Evolutionary conservation across 169 alveolate genomes (phyloP).

Genomic region (Pseudocohnilembus persalinus): DNA sequence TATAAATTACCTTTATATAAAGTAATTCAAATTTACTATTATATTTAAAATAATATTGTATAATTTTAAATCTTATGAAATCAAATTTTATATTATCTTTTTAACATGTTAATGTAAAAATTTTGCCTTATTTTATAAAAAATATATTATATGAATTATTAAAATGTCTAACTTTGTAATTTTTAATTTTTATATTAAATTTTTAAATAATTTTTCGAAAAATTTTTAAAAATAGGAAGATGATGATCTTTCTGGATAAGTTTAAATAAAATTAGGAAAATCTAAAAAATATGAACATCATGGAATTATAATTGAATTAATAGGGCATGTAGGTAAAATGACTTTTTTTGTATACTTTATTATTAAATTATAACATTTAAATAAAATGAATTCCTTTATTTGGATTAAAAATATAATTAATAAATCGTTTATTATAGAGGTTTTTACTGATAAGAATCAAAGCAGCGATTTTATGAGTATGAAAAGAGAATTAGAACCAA

Average conservation of each 20-base stretch:
- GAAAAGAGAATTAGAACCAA: constrained; percentile 96
- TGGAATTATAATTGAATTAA: constrained; percentile 96
- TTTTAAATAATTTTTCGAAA: no score
- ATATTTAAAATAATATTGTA: no score
- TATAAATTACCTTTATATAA: constrained; percentile 29
- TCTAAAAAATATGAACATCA: constrained; percentile 96
- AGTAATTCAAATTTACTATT: neutral
- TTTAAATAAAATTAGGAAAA: constrained; percentile 58
- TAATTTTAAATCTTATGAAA: no score
- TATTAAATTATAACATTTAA: neutral
- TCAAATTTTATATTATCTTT: no score
- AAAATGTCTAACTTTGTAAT: neutral
- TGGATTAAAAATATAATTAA: neutral
- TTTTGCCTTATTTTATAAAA: no score
- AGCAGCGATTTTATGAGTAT: constrained; percentile 95
- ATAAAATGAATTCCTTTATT: neutral
- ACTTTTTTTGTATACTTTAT: neutral
- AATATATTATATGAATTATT: neutral
- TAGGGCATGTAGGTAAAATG: constrained; percentile 94
- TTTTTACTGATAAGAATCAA: constrained; percentile 87
- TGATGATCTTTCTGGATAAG: constrained; percentile 77
- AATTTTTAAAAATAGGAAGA: constrained; percentile 51
- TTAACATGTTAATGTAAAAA: neutral
- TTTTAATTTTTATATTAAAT: neutral
- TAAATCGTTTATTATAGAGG: constrained; percentile 63